These are phyloP conservation scores for Solanum habrochaites DNA, from an alignment of 257 asterid genomes.

Conservation along the genomic window DNA sequence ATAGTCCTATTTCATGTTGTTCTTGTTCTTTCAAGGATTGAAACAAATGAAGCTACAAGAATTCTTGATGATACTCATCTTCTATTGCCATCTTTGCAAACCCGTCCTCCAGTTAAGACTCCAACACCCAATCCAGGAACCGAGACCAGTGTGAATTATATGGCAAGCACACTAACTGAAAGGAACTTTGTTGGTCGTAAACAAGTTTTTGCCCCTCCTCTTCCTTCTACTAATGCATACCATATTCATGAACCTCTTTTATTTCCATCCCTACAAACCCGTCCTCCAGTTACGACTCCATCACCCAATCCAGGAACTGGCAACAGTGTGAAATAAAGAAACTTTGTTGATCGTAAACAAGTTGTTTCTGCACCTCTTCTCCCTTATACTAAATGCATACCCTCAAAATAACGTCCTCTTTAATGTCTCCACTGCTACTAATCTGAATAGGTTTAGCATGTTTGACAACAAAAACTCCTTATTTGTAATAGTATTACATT, in stretches of 20 bases:
- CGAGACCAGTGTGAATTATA: not conserved
- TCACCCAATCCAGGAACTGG: too few species aligned
- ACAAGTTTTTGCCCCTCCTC: not conserved
- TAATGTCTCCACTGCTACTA: conserved; percentile 9
- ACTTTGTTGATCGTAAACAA: not conserved
- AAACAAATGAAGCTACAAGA: not conserved
- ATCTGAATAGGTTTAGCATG: not conserved
- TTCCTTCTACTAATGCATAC: not conserved
- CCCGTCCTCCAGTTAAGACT: not conserved
- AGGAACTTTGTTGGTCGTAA: not conserved
- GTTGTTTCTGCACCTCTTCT: not conserved
- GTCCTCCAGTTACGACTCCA: not conserved
- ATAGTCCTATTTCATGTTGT: not conserved
- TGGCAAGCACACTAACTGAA: not conserved
- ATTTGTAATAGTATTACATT: not conserved
- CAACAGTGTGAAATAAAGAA: not conserved
- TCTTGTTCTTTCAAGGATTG: not conserved
- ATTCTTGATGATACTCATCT: not conserved
- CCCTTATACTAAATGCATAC: conserved; percentile 3
- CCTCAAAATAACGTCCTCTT: conserved; percentile 10
- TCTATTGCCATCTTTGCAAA: not conserved
- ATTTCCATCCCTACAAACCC: not conserved
- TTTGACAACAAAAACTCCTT: not conserved
- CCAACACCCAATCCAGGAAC: not conserved
- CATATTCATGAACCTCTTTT: not conserved